Evolutionary conservation across 2,329 filamentous ascomycete species (phyloP).

Genomic region (Geosmithia putterillii): DNA sequence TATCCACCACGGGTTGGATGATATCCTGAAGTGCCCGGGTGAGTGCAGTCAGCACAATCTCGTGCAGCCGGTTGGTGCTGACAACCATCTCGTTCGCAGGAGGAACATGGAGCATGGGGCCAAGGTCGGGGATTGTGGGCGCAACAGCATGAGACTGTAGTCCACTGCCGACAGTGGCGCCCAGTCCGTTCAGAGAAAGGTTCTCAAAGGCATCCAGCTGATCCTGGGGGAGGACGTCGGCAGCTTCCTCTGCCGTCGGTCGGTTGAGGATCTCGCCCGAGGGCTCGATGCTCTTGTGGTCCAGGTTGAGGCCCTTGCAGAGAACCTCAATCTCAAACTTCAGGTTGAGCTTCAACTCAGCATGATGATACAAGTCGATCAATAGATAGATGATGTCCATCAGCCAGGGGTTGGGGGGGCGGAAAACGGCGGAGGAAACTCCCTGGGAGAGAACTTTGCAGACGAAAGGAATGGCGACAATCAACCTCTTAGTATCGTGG

Average conservation of each 20-base stretch:
- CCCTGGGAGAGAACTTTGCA: constrained; percentile 91
- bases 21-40: constrained; percentile 90
- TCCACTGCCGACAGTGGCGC: constrained; percentile 54
- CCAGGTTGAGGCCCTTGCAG: constrained; percentile 83
- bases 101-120: constrained; percentile 67
- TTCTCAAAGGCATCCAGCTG: constrained; percentile 73
- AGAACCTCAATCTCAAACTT: constrained; percentile 99
- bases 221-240: constrained; percentile 50
- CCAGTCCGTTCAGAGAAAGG: constrained; percentile 63
- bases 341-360: constrained; percentile 87
- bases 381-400: constrained; percentile 91
- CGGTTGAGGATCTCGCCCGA: constrained; percentile 77
- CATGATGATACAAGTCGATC: constrained; percentile 86
- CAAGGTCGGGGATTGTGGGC: constrained; percentile 73
- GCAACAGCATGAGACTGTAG: constrained; percentile 69
- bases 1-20: constrained; percentile 91
- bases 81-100: constrained; percentile 71
- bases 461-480: constrained; percentile 92
- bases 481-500: constrained; percentile 79
- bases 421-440: constrained; percentile 75
- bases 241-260: constrained; percentile 46
- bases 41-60: constrained; percentile 77
- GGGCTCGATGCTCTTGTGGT: constrained; percentile 83
- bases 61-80: constrained; percentile 51
- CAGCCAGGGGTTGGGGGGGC: constrained; percentile 90